These are phyloP conservation scores for Coemansia sp. DNA, from an alignment of 192 early-diverging fungal genomes.

Conservation along the genomic window DNA sequence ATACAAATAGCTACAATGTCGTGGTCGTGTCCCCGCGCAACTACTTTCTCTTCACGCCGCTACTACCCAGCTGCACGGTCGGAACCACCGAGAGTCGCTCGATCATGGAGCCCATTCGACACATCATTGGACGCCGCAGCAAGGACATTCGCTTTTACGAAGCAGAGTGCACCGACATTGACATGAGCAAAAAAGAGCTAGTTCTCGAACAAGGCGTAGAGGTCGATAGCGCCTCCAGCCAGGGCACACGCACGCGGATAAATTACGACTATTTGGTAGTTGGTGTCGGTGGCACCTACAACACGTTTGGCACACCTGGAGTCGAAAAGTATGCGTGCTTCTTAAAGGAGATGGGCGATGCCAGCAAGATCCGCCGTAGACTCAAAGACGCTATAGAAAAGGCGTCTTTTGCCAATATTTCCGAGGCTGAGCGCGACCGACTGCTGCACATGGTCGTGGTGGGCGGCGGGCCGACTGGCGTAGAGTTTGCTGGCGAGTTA, in stretches of 20 bases:
- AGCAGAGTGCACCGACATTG: slow-evolving; percentile 84
- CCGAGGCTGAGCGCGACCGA: slow-evolving; percentile 64
- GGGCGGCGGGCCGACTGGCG: slow-evolving; percentile 85
- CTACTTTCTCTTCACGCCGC: slow-evolving; percentile 86
- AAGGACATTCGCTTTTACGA: slow-evolving; percentile 77
- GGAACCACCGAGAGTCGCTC: slow-evolving; percentile 87
- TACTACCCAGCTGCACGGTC: slow-evolving; percentile 82
- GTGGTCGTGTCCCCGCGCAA: slow-evolving; percentile 82
- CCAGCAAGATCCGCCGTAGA: slow-evolving; percentile 72
- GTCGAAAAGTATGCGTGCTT: slow-evolving; percentile 83
- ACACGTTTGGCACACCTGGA: slow-evolving; percentile 84
- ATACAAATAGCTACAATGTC: slow-evolving; percentile 69
- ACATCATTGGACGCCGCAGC: slow-evolving; percentile 77
- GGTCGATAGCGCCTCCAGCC: slow-evolving; percentile 54
- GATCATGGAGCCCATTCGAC: slow-evolving; percentile 82
- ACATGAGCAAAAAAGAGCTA: slow-evolving; percentile 75
- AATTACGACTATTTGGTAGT: slow-evolving; percentile 86
- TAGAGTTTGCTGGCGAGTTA: slow-evolving; percentile 74
- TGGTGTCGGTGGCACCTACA: slow-evolving; percentile 74
- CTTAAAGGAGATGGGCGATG: slow-evolving; percentile 84
- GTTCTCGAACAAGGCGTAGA: slow-evolving; percentile 68
- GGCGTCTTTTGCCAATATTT: slow-evolving; percentile 68
- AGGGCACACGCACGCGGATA: slow-evolving; percentile 35
- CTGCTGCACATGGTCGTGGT: slow-evolving; percentile 83
- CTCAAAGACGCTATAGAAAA: slow-evolving; percentile 80